Conservation (phyloP, 352 stramenopile species). For the Blastocystis sp. region DNA sequence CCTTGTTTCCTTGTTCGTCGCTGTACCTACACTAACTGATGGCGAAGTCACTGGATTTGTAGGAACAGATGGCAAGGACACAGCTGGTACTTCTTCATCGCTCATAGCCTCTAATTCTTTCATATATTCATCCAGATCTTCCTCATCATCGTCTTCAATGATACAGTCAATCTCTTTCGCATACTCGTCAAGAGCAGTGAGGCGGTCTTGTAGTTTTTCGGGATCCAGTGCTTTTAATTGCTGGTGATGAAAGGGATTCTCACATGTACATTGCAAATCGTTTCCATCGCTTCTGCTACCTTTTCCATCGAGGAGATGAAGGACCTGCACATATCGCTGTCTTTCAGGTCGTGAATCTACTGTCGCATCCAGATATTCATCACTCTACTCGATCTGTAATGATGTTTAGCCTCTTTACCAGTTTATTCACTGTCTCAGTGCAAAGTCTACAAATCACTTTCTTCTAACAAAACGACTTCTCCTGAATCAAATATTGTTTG, state of each 20-base stretch:
- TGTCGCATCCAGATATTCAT: neutral
- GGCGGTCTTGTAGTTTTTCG: neutral
- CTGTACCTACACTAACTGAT: neutral
- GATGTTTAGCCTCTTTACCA: neutral
- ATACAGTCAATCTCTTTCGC: slow-evolving; percentile 55
- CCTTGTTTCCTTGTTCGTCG: neutral
- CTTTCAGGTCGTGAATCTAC: slow-evolving; percentile 5
- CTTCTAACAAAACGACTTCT: neutral
- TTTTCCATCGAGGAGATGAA: neutral
- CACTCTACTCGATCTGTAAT: neutral
- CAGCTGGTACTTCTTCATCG: neutral
- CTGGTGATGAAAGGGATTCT: no score
- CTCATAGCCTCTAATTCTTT: slow-evolving; percentile 63
- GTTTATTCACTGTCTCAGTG: neutral
- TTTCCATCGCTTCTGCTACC: neutral
- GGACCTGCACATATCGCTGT: neutral
- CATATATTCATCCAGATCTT: slow-evolving; percentile 63
- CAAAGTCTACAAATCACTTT: neutral
- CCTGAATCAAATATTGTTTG: neutral
- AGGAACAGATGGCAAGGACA: neutral
- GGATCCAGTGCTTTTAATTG: neutral
- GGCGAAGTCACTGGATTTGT: neutral
- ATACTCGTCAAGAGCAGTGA: slow-evolving; percentile 64
- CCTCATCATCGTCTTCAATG: slow-evolving; percentile 47
- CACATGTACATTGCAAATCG: neutral